Percentiles rank a stretch among this genome's conserved stretches.
Evolutionary conservation across 225 moss, liverwort and hornwort species (phyloP).

Genomic region (Climacium dendroides): DNA sequence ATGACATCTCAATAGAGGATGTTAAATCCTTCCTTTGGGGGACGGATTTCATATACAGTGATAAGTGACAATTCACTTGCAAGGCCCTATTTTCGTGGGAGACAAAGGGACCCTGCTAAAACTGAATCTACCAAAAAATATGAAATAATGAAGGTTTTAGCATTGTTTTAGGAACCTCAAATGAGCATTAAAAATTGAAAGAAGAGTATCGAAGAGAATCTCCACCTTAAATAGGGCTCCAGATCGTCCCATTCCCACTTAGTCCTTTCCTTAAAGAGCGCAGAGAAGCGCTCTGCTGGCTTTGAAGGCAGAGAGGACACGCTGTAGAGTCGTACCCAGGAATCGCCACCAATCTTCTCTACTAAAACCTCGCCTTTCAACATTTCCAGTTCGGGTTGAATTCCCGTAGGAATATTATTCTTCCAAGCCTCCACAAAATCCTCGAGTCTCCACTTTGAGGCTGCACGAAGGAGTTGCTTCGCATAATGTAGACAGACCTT

Average conservation of each 20-base stretch:
- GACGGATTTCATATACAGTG: background rate
- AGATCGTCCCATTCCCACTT: conserved; percentile 95
- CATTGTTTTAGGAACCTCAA: background rate
- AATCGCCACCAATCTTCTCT: conserved; percentile 58
- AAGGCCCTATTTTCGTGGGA: background rate
- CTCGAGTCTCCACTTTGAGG: conserved; percentile 26
- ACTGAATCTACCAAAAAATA: too few relatives aligned
- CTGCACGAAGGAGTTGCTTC: conserved; percentile 39
- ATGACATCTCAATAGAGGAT: background rate
- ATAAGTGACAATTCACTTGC: background rate
- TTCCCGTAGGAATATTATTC: conserved; percentile 32
- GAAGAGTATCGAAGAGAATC: background rate
- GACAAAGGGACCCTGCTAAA: background rate
- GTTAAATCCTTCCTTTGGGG: background rate
- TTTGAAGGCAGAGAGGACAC: conserved; percentile 56
- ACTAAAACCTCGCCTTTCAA: conserved; percentile 68
- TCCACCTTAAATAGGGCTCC: conserved; percentile 74
- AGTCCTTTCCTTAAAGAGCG: conserved; percentile 64
- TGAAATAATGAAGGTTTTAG: background rate
- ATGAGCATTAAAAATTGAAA: background rate
- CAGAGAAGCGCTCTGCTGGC: conserved; percentile 71
- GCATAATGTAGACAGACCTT: conserved; percentile 73
- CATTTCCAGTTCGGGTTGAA: conserved; percentile 59
- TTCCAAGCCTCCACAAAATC: conserved; percentile 61
- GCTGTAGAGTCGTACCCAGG: conserved; percentile 68